A percentile compares a stretch with the other conserved stretches of the same genome.
phyloP scores from a whole-genome alignment of 2,329 filamentous ascomycete species.

The Pseudopyricularia javanii region DNA sequence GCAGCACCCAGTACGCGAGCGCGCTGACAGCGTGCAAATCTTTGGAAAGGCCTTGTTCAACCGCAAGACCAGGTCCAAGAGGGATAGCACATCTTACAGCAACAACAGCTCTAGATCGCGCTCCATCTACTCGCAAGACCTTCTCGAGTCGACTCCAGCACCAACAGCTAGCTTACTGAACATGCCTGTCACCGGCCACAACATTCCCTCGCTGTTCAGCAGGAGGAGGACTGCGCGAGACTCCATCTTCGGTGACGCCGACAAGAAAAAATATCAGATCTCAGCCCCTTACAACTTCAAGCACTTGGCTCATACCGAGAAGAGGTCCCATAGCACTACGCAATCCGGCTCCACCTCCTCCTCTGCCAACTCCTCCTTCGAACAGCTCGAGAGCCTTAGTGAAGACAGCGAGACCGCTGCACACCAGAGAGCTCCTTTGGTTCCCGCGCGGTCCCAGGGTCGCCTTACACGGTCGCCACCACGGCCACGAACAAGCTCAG shows the following conservation, averaged over 20 bases:
- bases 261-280: slow-evolving; percentile 35
- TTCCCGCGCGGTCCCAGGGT: slow-evolving; percentile 35
- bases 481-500: slow-evolving; percentile 34
- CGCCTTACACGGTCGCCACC: slow-evolving; percentile 33
- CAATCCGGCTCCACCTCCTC: slow-evolving; percentile 9
- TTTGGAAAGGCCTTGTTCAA: slow-evolving; percentile 49
- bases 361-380: slow-evolving; percentile 36
- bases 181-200: slow-evolving; percentile 1
- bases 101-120: slow-evolving; percentile 32
- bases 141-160: slow-evolving; percentile 18
- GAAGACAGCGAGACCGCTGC: background rate
- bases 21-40: slow-evolving; percentile 46
- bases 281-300: slow-evolving; percentile 57
- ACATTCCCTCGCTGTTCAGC: slow-evolving; percentile 37
- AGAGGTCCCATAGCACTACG: slow-evolving; percentile 6
- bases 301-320: slow-evolving; percentile 46
- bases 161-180: slow-evolving; percentile 15
- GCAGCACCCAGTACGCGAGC: slow-evolving; percentile 30
- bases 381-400: slow-evolving; percentile 17
- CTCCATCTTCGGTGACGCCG: background rate
- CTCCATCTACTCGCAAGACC: slow-evolving; percentile 35
- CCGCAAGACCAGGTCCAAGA: slow-evolving; percentile 34
- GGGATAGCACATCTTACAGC: slow-evolving; percentile 26
- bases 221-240: slow-evolving; percentile 29
- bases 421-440: slow-evolving; percentile 18